Percentiles rank a stretch among this genome's conserved stretches.
These are phyloP conservation scores for Suillus subluteus DNA, from an alignment of 768 basidiomycete species.

Conservation along the genomic window DNA sequence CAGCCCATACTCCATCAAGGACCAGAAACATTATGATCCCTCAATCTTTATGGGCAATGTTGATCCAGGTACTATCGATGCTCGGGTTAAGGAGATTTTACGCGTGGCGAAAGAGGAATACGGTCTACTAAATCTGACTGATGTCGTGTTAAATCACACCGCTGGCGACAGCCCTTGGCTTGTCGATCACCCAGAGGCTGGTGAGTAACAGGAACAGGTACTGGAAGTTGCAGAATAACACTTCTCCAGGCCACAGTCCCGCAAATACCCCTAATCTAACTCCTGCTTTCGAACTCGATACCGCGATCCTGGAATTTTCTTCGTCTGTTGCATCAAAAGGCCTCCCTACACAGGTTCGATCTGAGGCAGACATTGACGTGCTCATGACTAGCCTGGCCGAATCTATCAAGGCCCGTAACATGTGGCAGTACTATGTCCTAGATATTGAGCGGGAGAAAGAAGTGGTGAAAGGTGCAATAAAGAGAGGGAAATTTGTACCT, in stretches of 20 bases:
- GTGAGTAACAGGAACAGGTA: slow-evolving; percentile 43
- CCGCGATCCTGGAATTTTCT: slow-evolving; percentile 84
- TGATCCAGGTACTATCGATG: slow-evolving; percentile 54
- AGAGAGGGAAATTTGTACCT: slow-evolving; percentile 39
- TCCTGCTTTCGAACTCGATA: slow-evolving; percentile 92
- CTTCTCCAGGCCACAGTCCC: slow-evolving; percentile 77
- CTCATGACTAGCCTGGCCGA: slow-evolving; percentile 67
- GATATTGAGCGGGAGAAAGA: slow-evolving; percentile 66
- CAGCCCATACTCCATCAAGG: slow-evolving; percentile 92
- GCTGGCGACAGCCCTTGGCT: slow-evolving; percentile 95
- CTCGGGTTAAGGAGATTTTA: slow-evolving; percentile 65
- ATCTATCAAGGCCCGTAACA: slow-evolving; percentile 62
- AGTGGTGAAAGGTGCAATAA: slow-evolving; percentile 46
- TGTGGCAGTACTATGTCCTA: slow-evolving; percentile 96
- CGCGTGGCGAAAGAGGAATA: slow-evolving; percentile 79
- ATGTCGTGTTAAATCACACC: slow-evolving; percentile 97
- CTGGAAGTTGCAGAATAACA: slow-evolving; percentile 11
- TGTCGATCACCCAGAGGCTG: slow-evolving; percentile 92
- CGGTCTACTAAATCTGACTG: slow-evolving; percentile 87
- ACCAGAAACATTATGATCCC: slow-evolving; percentile 85
- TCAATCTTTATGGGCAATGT: slow-evolving; percentile 57
- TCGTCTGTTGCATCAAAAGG: slow-evolving; percentile 61
- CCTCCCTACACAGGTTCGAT: slow-evolving; percentile 72
- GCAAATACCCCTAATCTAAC: slow-evolving; percentile 89
- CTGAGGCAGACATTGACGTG: slow-evolving; percentile 65